phyloP scores from a whole-genome alignment of 805 yeast species.

The Candida takata region DNA sequence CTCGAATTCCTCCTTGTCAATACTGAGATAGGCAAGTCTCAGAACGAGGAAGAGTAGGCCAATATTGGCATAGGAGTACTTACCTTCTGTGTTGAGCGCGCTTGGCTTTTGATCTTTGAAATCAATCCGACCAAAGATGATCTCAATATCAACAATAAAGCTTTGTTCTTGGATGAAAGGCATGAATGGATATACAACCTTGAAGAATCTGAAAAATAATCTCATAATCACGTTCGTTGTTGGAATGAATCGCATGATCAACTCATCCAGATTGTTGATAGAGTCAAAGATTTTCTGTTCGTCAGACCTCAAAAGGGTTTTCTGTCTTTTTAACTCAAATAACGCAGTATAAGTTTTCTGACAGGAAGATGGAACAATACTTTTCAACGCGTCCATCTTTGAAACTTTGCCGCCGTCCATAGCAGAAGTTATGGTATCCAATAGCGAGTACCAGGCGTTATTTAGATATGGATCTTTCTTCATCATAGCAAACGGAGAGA shows the following conservation, averaged over 20 bases:
- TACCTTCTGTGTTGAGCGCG: constrained; percentile 7
- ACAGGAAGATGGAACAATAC: not conserved
- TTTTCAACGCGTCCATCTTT: not conserved
- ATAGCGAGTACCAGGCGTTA: constrained; percentile 28
- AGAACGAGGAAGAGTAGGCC: constrained; percentile 19
- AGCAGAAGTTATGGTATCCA: constrained; percentile 12
- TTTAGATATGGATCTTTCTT: constrained; percentile 38
- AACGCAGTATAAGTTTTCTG: constrained; percentile 3
- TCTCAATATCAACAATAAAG: constrained; percentile 15
- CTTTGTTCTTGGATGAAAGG: constrained; percentile 21
- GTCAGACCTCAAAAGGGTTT: constrained; percentile 4
- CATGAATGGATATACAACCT: constrained; percentile 18
- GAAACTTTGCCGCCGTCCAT: not conserved
- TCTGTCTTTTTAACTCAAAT: constrained; percentile 13
- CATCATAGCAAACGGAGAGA: constrained; percentile 41
- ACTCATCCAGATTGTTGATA: constrained; percentile 4
- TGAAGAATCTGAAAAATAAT: constrained; percentile 20
- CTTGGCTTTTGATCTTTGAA: constrained; percentile 3
- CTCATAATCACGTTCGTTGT: constrained; percentile 9
- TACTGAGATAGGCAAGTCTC: constrained; percentile 18
- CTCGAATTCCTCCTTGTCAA: constrained; percentile 11
- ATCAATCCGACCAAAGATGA: constrained; percentile 7
- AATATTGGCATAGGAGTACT: constrained; percentile 18
- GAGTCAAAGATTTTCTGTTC: constrained; percentile 1
- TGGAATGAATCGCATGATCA: constrained; percentile 16